phyloP scores from a whole-genome alignment of 2,329 filamentous ascomycete species.

The Colletotrichum caudatum region DNA sequence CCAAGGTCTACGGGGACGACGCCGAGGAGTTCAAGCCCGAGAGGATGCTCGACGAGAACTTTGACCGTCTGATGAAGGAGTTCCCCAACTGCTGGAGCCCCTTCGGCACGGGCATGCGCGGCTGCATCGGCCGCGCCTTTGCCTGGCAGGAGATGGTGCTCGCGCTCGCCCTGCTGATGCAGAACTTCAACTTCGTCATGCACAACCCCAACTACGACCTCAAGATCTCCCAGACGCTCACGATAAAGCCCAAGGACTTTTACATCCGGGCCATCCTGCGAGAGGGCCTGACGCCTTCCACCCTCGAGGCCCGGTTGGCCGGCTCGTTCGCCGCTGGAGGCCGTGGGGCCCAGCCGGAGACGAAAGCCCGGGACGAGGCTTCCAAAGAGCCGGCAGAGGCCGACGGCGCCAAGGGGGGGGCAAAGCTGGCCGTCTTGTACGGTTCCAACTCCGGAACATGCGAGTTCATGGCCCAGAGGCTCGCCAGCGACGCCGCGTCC shows the following conservation, averaged over 20 bases:
- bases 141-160: conserved; percentile 66
- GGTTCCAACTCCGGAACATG: conserved; percentile 80
- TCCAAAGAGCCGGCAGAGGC: neutral
- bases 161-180: conserved; percentile 66
- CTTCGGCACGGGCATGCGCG: conserved; percentile 65
- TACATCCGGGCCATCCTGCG: conserved; percentile 67
- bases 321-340: conserved; percentile 46
- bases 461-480: conserved; percentile 70
- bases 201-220: conserved; percentile 69
- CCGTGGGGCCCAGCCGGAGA: neutral
- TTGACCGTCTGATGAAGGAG: conserved; percentile 51
- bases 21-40: conserved; percentile 70
- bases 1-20: conserved; percentile 67
- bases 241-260: conserved; percentile 71
- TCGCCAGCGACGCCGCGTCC: conserved; percentile 66
- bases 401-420: conserved; percentile 40
- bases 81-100: conserved; percentile 60
- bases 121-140: conserved; percentile 65
- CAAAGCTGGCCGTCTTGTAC: conserved; percentile 71
- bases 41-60: conserved; percentile 69
- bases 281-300: conserved; percentile 52
- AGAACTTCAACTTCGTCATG: conserved; percentile 74
- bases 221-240: conserved; percentile 65
- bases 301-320: conserved; percentile 60
- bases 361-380: conserved; percentile 2